phyloP scores from a whole-genome alignment of 495 filamentous ascomycete genomes.

The Penicillium roqueforti region DNA sequence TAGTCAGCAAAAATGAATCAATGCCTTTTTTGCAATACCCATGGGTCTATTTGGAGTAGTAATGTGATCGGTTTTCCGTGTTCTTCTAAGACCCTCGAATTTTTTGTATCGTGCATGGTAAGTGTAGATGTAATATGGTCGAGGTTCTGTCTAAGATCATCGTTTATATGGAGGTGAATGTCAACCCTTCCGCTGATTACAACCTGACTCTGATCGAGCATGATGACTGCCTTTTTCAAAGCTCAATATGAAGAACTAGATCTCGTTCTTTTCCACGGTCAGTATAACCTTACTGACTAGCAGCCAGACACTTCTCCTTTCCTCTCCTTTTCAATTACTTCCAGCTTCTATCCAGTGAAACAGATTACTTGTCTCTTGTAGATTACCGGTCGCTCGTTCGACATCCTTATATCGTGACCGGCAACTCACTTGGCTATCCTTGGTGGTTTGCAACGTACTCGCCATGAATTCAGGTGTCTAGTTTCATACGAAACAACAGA shows the following conservation, averaged over 20 bases:
- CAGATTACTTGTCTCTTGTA: background rate
- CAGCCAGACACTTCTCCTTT: background rate
- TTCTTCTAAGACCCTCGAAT: constrained; percentile 11
- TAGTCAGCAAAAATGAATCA: constrained; percentile 35
- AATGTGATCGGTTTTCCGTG: constrained; percentile 32
- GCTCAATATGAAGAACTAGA: background rate
- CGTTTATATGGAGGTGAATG: background rate
- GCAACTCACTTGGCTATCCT: background rate
- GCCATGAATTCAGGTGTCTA: background rate
- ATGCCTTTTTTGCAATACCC: constrained; percentile 36
- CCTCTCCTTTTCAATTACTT: background rate
- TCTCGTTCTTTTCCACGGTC: background rate
- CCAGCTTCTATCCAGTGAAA: background rate
- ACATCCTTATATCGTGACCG: background rate
- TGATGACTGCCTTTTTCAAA: background rate
- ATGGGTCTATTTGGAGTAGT: constrained; percentile 28
- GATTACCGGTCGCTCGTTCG: background rate
- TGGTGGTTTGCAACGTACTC: background rate
- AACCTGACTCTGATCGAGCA: background rate
- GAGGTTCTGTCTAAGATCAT: background rate
- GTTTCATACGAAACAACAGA: background rate
- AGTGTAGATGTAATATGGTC: constrained; percentile 8
- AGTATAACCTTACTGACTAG: background rate
- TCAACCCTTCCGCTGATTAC: background rate
- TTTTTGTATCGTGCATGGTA: constrained; percentile 12